These are phyloP conservation scores for Pleurozium schreberi DNA, from an alignment of 225 moss, liverwort and hornwort species.

Conservation along the genomic window DNA sequence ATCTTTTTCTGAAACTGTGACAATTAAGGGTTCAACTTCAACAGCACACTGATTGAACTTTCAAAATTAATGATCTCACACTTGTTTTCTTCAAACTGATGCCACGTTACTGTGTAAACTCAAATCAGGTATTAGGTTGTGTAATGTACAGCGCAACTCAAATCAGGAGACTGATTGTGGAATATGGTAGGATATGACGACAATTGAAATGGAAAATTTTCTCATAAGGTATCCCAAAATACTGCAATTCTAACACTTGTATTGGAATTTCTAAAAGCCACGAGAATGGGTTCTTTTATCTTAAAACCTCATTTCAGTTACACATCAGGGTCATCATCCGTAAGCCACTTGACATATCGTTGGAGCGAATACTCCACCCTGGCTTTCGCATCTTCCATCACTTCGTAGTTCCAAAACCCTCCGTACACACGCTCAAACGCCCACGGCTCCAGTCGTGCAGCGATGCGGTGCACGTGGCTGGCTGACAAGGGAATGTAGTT, in stretches of 20 bases:
- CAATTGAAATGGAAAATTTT: background rate
- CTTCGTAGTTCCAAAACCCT: slow-evolving; percentile 54
- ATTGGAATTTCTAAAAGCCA: background rate
- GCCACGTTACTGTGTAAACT: background rate
- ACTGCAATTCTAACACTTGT: background rate
- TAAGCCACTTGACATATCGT: slow-evolving; percentile 58
- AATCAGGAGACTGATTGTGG: background rate
- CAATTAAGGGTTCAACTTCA: background rate
- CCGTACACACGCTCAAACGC: slow-evolving; percentile 68
- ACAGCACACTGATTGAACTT: background rate
- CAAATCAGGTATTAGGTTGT: background rate
- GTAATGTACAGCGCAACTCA: background rate
- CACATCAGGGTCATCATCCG: slow-evolving; percentile 42
- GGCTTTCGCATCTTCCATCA: slow-evolving; percentile 49
- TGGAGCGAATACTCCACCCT: slow-evolving; percentile 54
- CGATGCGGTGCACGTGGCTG: slow-evolving; percentile 46
- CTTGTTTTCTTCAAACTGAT: background rate
- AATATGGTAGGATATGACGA: background rate
- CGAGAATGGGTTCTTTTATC: background rate
- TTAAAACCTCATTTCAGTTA: background rate
- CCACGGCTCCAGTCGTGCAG: slow-evolving; percentile 31
- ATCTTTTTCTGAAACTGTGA: background rate
- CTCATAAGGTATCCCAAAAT: background rate
- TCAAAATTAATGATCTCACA: background rate
- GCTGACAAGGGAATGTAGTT: slow-evolving; percentile 64